Conservation (phyloP, 2,329 filamentous ascomycete genomes). For the Exophiala mesophila region DNA sequence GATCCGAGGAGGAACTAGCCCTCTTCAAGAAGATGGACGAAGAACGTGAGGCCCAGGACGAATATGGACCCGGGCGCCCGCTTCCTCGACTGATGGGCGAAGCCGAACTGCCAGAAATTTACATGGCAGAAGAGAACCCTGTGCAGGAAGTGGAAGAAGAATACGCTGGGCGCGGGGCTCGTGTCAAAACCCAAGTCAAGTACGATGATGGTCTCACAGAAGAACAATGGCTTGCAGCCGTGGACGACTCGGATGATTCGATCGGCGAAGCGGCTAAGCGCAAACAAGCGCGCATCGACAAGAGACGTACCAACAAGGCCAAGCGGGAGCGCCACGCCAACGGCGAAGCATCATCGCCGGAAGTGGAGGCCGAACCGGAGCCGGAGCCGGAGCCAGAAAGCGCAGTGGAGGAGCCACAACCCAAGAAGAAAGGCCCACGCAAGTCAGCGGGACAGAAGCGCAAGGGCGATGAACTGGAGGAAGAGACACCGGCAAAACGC, state of each 20-base stretch:
- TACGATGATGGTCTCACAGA: conserved; percentile 98
- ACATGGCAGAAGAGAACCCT: conserved; percentile 78
- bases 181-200: conserved; percentile 87
- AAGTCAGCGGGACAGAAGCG: conserved; percentile 79
- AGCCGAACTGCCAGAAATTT: conserved; percentile 87
- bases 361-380: conserved; percentile 61
- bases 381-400: conserved; percentile 7
- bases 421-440: conserved; percentile 67
- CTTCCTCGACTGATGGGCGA: conserved; percentile 80
- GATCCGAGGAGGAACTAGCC: conserved; percentile 71
- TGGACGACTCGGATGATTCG: conserved; percentile 91
- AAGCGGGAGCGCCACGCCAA: conserved; percentile 48
- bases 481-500: conserved; percentile 70
- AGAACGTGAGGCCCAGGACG: conserved; percentile 60
- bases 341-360: conserved; percentile 65
- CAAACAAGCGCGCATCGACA: conserved; percentile 79
- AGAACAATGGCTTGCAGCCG: conserved; percentile 97
- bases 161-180: conserved; percentile 77
- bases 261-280: conserved; percentile 89
- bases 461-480: conserved; percentile 71
- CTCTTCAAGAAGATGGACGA: conserved; percentile 80
- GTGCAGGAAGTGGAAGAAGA: conserved; percentile 70
- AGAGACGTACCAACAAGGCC: conserved; percentile 69
- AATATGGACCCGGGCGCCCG: conserved; percentile 67
- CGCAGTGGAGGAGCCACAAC: conserved; percentile 46